Base-by-base conservation (phyloP, 106 monocot genomes). In the Apostasia shenzhenica region DNA sequence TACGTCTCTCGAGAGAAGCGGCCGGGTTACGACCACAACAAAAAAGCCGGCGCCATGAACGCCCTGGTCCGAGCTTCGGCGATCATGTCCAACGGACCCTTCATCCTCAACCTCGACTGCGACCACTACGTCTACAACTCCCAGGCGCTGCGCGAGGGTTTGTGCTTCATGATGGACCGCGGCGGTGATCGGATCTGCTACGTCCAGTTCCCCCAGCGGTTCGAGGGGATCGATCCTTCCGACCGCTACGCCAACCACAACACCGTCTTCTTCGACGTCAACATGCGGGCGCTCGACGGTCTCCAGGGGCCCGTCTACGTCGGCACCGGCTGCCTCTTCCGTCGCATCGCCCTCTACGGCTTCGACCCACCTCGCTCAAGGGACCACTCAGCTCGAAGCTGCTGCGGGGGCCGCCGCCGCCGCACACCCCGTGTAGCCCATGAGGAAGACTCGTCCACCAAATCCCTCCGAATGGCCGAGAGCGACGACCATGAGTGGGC, bases 211-310 rank as follows among this genome's bases (percentile, higher is more conserved):
- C 85, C 85, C 1, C 85, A 85, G 69, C 77, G 85, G 4, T 85
- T 85, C 62, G 85, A 85, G 71, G 85, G 85, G 47, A 85, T 85
- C 8, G 85, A 85, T 45, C 85, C 85, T 38, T 85, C 85, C 13
- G 85, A 85, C 44, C 85, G 85, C 0, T 85, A 85, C 50, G 85
- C 85, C 60, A 85, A 85, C 74, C 78, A 78, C 65, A 85, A 86
- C 66, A 81, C 85, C 0, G 85, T 86, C 53, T 86, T 86, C 78
- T 86, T 86, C 70, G 85, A 86, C 26, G 79, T 70, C 69, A 86
- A 86, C 69, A 86, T 86, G 85, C 81, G 85, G 41, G 85, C 85
- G 1, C 76, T 86, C 2, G 85, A 86, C 58, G 78, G 78, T 5
- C 57, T 72, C 0, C 69, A 70, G 69, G 69, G 78, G 9, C 78